Conservation (phyloP, 2,329 filamentous ascomycete species). For the Coniella vitis region DNA sequence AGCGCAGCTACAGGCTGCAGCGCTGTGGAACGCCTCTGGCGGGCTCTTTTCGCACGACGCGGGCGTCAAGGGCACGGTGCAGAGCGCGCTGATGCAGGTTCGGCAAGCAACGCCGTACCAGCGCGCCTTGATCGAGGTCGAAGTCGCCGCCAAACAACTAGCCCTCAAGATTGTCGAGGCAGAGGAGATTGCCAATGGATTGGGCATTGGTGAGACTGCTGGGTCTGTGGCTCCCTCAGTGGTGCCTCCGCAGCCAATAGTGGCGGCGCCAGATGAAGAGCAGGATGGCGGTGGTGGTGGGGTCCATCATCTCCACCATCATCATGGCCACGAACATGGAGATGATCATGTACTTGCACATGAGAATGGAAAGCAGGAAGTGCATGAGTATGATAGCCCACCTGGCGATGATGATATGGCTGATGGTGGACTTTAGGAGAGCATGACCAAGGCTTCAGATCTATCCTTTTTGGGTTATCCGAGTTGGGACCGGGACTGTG, state of each 20-base stretch:
- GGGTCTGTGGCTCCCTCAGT: neutral
- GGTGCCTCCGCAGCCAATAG: neutral
- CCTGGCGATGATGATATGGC: constrained; percentile 4
- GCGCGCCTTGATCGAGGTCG: constrained; percentile 44
- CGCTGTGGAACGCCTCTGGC: constrained; percentile 14
- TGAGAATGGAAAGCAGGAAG: constrained; percentile 1
- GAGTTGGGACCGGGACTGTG: too few relatives aligned
- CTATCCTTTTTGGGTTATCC: too few relatives aligned
- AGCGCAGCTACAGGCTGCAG: constrained; percentile 16
- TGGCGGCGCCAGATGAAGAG: neutral
- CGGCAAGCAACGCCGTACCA: constrained; percentile 35
- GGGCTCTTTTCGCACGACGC: constrained; percentile 26
- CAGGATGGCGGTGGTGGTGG: constrained; percentile 11
- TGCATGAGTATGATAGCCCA: constrained; percentile 8
- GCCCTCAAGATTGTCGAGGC: constrained; percentile 46
- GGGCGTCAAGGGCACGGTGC: constrained; percentile 35
- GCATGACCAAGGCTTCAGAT: too few relatives aligned
- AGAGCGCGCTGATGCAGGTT: constrained; percentile 40
- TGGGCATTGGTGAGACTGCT: constrained; percentile 22
- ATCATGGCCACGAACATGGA: too few relatives aligned
- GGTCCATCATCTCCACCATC: too few relatives aligned
- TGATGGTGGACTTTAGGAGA: neutral
- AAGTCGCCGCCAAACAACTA: constrained; percentile 47
- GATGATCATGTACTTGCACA: neutral
- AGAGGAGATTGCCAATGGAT: constrained; percentile 32